Evolutionary conservation across 768 basidiomycete genomes (phyloP).

Genomic region (Kwoniella botswanensis): DNA sequence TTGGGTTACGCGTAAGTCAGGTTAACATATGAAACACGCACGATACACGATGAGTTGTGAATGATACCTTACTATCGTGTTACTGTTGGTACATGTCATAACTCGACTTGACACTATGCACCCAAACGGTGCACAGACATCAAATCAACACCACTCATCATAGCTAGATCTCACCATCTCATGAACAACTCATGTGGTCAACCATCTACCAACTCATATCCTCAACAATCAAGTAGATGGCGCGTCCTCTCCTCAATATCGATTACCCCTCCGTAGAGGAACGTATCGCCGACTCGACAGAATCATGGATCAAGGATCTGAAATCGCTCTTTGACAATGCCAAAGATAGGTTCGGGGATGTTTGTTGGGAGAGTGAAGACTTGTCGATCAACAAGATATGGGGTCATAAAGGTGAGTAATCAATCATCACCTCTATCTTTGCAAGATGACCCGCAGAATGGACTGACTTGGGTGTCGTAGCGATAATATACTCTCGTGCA

Average conservation of each 20-base stretch:
- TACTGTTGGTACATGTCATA: no score
- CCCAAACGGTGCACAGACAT: not conserved
- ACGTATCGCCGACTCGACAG: slow-evolving; percentile 63
- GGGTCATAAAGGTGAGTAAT: slow-evolving; percentile 86
- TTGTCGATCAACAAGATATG: slow-evolving; percentile 63
- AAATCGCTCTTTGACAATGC: slow-evolving; percentile 75
- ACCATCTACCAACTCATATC: not conserved
- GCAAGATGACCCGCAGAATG: slow-evolving; percentile 2
- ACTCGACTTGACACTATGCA: not conserved
- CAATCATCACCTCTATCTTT: not conserved
- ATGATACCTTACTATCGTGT: no score
- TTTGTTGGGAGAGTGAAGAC: slow-evolving; percentile 70
- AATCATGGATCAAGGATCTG: slow-evolving; percentile 80
- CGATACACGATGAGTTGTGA: not conserved
- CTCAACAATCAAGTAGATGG: not conserved
- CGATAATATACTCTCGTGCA: slow-evolving; percentile 92
- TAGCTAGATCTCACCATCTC: not conserved
- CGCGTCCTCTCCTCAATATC: not conserved
- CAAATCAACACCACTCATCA: not conserved
- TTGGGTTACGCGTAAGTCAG: no score
- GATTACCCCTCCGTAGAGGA: slow-evolving; percentile 40
- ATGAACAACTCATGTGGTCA: not conserved
- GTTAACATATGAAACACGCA: no score
- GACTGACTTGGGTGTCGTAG: slow-evolving; percentile 50
- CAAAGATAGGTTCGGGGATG: slow-evolving; percentile 94